Evolutionary conservation across 805 yeast genomes (phyloP), one percentile per base, ranked within the genome.

Genomic region (Candida verbasci): DNA sequence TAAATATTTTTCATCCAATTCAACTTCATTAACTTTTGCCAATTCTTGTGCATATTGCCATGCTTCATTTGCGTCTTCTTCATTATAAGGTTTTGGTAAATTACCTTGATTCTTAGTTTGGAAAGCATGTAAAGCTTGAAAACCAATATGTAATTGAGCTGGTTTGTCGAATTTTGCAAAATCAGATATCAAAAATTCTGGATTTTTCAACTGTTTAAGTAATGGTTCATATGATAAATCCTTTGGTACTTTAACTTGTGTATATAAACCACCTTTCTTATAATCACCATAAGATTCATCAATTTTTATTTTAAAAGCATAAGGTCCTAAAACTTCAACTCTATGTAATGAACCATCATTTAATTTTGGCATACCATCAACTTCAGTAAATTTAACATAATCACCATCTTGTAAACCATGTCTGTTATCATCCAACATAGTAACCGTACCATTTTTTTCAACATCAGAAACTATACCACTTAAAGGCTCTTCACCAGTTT

Each of bases 151-250:
- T 46, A 84, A 75, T 64, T 86, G 96, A 16, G 82, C 75, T 11
- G 97, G 93, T 53, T 96, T 81, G 52, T 87, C 96, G 49, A 91
- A 83, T 61, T 93, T 93, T 41, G 97, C 96, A 58, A 78, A 93
- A 58, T 93, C 99, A 11, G 97, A 80, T 43, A 74, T 71, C 26
- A 85, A 55, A 51, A 66, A 83, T 53, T 86, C 96, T 4, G 99
- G 99, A 10, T 68, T 60, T n/a, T 62, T 55, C 44, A 93, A 62
- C 53, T 86, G 95, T 28, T 74, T 68, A 31, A 61, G 50, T 42
- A 91, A 70, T 7, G 83, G 62, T 56, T 83, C 73, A 60, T 85
- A 93, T 5, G 72, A 56, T 16, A 82, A 46, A 18, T 66, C 70
- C 34, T 58, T 60, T 20, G 98, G 97, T 52, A 84, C 78, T 65